Evolutionary conservation across 139 green algal species (phyloP).

Genomic region (Closterium sp.): DNA sequence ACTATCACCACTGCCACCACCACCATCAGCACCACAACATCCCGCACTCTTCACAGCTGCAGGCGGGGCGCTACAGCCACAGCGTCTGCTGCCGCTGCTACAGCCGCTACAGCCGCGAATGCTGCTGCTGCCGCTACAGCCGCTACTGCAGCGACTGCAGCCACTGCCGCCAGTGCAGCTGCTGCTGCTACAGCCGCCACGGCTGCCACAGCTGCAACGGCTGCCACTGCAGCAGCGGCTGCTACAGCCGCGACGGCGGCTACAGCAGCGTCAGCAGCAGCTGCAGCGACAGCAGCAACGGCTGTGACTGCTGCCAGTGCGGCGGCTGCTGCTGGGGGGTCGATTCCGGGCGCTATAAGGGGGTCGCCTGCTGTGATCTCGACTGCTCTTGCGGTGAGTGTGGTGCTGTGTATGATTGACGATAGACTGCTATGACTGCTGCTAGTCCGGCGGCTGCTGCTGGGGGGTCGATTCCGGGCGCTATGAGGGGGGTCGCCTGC

Average conservation of each 20-base stretch:
- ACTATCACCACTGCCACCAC: neutral
- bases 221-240: neutral
- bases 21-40: neutral
- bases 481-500: no score
- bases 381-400: no score
- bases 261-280: neutral
- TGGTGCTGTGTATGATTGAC: no score
- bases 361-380: no score
- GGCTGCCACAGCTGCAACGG: no score
- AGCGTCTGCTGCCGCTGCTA: neutral
- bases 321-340: no score
- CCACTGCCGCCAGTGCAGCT: neutral
- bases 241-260: neutral
- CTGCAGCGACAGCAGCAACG: neutral
- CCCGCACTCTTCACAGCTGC: neutral
- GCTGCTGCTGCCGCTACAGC: neutral
- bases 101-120: no score
- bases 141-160: neutral
- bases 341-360: no score
- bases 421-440: no score
- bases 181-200: neutral
- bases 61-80: neutral
- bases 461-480: no score
- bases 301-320: neutral
- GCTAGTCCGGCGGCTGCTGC: no score